A percentile compares a stretch with the other conserved stretches of the same genome.
Evolutionary conservation across 2,329 filamentous ascomycete species (phyloP).

Genomic region (Colletotrichum neosansevieriae): DNA sequence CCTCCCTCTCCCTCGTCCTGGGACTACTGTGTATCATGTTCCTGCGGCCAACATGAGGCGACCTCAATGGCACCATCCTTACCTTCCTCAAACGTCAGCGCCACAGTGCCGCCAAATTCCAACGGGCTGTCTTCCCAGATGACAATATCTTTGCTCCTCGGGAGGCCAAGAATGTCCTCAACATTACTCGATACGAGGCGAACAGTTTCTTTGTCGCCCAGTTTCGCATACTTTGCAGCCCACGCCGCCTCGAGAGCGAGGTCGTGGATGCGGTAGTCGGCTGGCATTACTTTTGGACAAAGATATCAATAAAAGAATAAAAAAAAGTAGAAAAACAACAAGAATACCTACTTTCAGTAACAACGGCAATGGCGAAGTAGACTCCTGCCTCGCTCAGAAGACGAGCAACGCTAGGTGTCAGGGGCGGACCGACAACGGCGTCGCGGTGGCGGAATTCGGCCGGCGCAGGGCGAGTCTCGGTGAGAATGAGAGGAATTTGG

Average conservation of each 20-base stretch:
- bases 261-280: conserved; percentile 54
- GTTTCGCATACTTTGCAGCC: conserved; percentile 54
- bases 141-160: conserved; percentile 53
- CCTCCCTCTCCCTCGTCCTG: too few relatives aligned
- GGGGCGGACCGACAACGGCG: conserved; percentile 55
- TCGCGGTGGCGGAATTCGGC: conserved; percentile 52
- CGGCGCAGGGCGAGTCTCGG: conserved; percentile 51
- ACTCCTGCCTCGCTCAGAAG: conserved; percentile 56
- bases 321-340: too few relatives aligned
- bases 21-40: conserved; percentile 18
- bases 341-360: conserved; percentile 41
- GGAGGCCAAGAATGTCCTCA: conserved; percentile 54
- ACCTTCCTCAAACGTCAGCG: conserved; percentile 49
- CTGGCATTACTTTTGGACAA: conserved; percentile 42
- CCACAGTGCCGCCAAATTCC: conserved; percentile 54
- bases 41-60: conserved; percentile 47
- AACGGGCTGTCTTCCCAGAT: conserved; percentile 58
- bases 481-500: conserved; percentile 57
- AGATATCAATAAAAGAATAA: neutral
- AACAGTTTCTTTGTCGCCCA: conserved; percentile 50
- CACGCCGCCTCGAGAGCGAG: conserved; percentile 54
- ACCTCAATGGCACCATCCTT: conserved; percentile 45
- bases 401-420: conserved; percentile 53
- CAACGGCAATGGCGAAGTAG: conserved; percentile 49
- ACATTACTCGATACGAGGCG: conserved; percentile 55